Conservation (phyloP, 1,284 basidiomycete genomes). For the Sanghuangporus baumii region DNA sequence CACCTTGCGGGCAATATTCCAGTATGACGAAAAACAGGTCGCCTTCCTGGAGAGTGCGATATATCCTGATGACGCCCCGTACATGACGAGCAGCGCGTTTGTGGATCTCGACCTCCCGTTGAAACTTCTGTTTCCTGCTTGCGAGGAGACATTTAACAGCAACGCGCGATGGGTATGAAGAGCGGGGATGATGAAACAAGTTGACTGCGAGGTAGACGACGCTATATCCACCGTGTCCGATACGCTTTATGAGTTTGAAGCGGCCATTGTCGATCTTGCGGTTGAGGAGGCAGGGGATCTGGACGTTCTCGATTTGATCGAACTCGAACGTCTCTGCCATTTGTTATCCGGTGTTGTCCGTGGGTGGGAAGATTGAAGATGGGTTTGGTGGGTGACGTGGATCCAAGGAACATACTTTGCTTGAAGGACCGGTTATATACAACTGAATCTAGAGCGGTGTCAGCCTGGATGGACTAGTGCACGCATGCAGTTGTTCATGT, state of each 20-base stretch:
- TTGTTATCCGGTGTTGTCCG: background rate
- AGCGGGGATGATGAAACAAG: background rate
- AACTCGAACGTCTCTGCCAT: constrained; percentile 2
- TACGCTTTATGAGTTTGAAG: constrained; percentile 43
- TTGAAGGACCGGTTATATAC: background rate
- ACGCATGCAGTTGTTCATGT: background rate
- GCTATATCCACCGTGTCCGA: constrained; percentile 65
- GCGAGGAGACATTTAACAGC: constrained; percentile 2
- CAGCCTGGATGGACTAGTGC: background rate
- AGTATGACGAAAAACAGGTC: constrained; percentile 56
- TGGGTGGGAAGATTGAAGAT: background rate
- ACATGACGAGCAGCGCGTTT: constrained; percentile 46
- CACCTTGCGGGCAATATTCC: constrained; percentile 58
- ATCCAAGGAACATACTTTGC: background rate
- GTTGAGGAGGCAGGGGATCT: constrained; percentile 14
- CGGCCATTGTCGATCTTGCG: constrained; percentile 31
- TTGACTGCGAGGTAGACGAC: constrained; percentile 52
- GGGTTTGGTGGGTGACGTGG: background rate
- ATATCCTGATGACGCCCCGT: constrained; percentile 53
- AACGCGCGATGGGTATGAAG: background rate
- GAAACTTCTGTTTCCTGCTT: constrained; percentile 20
- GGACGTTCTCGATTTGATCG: constrained; percentile 11
- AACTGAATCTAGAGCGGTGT: background rate
- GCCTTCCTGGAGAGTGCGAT: constrained; percentile 52
- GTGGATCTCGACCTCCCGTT: constrained; percentile 55